A percentile compares a stretch with the other conserved stretches of the same genome.
These are phyloP conservation scores for Curvularia spicifera DNA, from an alignment of 2,329 filamentous ascomycete species.

Conservation along the genomic window DNA sequence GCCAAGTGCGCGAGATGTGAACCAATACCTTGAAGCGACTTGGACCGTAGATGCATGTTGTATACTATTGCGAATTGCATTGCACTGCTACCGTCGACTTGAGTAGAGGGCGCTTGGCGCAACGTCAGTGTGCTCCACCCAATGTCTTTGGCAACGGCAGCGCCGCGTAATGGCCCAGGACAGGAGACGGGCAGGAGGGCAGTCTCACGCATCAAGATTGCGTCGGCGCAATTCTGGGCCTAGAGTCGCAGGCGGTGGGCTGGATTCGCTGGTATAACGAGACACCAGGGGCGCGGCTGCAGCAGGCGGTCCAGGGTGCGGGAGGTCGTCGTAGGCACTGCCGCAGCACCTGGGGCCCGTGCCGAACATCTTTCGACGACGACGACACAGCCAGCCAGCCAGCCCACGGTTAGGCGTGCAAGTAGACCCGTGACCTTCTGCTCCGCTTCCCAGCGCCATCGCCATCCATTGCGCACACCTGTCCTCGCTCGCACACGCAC, in stretches of 20 bases:
- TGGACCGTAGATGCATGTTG: not conserved
- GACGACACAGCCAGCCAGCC: constrained; percentile 7
- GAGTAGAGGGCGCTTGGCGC: constrained; percentile 15
- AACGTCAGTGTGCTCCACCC: constrained; percentile 15
- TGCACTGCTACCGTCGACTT: not conserved
- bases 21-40: not conserved
- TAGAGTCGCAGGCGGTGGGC: not conserved
- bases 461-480: constrained; percentile 3
- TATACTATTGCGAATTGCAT: not conserved
- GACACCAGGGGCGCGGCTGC: constrained; percentile 19
- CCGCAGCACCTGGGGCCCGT: constrained; percentile 18
- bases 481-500: not conserved
- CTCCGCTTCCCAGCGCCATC: constrained; percentile 4
- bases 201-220: constrained; percentile 5
- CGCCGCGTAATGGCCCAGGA: constrained; percentile 16
- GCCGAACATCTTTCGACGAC: constrained; percentile 19
- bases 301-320: constrained; percentile 13
- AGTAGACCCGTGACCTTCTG: constrained; percentile 6
- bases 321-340: constrained; percentile 12
- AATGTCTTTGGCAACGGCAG: constrained; percentile 8
- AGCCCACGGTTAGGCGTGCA: constrained; percentile 11
- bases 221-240: constrained; percentile 3
- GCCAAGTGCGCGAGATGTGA: not conserved
- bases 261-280: constrained; percentile 12
- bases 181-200: not conserved